These are phyloP conservation scores for Vaccinium vitisidaea DNA, from an alignment of 148 eudicot genomes.

Conservation along the genomic window DNA sequence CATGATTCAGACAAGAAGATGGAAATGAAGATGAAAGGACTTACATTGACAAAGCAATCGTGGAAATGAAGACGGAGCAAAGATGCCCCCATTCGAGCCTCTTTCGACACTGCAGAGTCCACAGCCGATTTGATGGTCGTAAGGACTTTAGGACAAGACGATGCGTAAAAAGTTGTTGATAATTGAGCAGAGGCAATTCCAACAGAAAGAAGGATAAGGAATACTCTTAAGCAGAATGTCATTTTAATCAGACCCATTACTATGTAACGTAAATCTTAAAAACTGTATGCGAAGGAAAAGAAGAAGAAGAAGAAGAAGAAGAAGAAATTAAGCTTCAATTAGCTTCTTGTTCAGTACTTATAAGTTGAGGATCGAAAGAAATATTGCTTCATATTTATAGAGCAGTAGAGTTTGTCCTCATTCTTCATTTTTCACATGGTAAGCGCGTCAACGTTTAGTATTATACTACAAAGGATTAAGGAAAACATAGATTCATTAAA, in stretches of 20 bases:
- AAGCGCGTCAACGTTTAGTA: background rate
- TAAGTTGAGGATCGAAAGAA: background rate
- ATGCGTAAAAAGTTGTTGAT: background rate
- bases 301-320: background rate
- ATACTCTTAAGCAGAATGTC: background rate
- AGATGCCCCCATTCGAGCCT: constrained; percentile 58
- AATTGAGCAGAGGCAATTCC: background rate
- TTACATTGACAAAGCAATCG: constrained; percentile 46
- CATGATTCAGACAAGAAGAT: background rate
- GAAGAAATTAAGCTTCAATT: background rate
- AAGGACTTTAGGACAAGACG: constrained; percentile 41
- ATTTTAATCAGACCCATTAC: background rate
- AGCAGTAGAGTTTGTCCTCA: background rate
- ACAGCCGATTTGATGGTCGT: constrained; percentile 48
- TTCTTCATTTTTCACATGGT: background rate
- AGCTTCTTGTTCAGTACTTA: background rate
- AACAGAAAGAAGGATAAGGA: background rate
- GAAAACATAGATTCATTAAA: background rate
- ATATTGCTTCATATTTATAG: background rate
- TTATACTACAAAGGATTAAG: background rate
- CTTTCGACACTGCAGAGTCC: constrained; percentile 34
- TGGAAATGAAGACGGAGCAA: constrained; percentile 8
- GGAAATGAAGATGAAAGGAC: background rate
- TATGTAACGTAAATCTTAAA: background rate
- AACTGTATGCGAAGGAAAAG: background rate